phyloP scores from a whole-genome alignment of 2,329 filamentous ascomycete genomes.

The Laburnicola sp. region DNA sequence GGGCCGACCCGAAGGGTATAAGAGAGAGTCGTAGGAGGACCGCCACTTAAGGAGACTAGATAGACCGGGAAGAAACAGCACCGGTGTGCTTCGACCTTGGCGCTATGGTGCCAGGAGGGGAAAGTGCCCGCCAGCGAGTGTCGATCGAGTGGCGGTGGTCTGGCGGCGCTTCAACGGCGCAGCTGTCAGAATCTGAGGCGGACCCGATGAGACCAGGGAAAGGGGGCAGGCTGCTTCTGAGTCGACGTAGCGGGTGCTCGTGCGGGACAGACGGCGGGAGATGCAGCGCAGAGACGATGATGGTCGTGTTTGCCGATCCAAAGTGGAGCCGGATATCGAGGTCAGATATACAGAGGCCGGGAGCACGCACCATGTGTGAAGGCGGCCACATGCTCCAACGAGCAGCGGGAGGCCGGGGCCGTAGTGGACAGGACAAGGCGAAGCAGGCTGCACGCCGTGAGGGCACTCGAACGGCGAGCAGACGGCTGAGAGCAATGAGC shows the following conservation, averaged over 20 bases:
- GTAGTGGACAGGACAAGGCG: constrained; percentile 21
- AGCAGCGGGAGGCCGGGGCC: constrained; percentile 30
- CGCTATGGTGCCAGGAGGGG: constrained; percentile 32
- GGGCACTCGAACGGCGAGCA: constrained; percentile 28
- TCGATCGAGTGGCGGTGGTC: constrained; percentile 31
- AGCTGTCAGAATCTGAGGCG: constrained; percentile 27
- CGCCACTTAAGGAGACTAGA: constrained; percentile 19
- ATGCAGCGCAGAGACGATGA: constrained; percentile 10
- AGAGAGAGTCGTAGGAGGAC: constrained; percentile 12
- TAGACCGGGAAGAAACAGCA: constrained; percentile 18
- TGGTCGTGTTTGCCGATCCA: constrained; percentile 21
- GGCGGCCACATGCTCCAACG: constrained; percentile 26
- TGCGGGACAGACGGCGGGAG: constrained; percentile 20
- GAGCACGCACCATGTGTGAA: constrained; percentile 43
- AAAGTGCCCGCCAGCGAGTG: constrained; percentile 32
- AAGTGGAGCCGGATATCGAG: constrained; percentile 34
- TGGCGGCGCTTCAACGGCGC: constrained; percentile 28
- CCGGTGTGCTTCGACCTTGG: constrained; percentile 24
- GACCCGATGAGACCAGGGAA: constrained; percentile 12
- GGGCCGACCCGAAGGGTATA: constrained; percentile 12
- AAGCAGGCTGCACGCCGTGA: constrained; percentile 35
- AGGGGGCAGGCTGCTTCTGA: constrained; percentile 17
- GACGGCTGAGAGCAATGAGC: constrained; percentile 22
- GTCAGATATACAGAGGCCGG: constrained; percentile 26
- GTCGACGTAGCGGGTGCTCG: constrained; percentile 18